These are phyloP conservation scores for Solanum sejunctum DNA, from an alignment of 257 asterid genomes.

Conservation along the genomic window DNA sequence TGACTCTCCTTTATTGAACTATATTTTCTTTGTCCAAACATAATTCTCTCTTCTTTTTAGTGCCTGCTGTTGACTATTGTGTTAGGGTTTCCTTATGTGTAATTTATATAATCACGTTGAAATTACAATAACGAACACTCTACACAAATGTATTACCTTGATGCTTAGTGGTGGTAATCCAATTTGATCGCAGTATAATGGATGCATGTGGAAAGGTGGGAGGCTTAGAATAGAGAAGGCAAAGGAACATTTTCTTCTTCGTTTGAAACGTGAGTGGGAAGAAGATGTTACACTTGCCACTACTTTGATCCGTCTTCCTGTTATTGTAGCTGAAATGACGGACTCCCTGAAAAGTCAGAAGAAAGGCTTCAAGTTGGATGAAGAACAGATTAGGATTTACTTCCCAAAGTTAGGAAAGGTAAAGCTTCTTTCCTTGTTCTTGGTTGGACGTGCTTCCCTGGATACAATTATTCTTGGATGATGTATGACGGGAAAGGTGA, in stretches of 20 bases:
- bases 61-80: neutral
- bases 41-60: neutral
- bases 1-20: neutral
- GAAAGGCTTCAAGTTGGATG: constrained; percentile 28
- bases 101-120: neutral
- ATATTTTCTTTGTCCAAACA: neutral
- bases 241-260: constrained; percentile 51
- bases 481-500: neutral
- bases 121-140: neutral
- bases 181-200: constrained; percentile 53
- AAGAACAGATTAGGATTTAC: constrained; percentile 45
- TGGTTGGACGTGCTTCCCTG: neutral
- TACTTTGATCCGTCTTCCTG: constrained; percentile 12
- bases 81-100: neutral
- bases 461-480: neutral
- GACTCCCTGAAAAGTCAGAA: constrained; percentile 18
- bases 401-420: constrained; percentile 86
- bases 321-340: constrained; percentile 17
- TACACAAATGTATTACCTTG: neutral
- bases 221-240: constrained; percentile 88
- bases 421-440: neutral
- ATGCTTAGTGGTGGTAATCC: neutral
- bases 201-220: constrained; percentile 94
- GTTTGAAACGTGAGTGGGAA: constrained; percentile 63
- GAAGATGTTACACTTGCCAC: constrained; percentile 45